Evolutionary conservation across 495 filamentous ascomycete genomes (phyloP).

Genomic region (Podospora anserina): DNA sequence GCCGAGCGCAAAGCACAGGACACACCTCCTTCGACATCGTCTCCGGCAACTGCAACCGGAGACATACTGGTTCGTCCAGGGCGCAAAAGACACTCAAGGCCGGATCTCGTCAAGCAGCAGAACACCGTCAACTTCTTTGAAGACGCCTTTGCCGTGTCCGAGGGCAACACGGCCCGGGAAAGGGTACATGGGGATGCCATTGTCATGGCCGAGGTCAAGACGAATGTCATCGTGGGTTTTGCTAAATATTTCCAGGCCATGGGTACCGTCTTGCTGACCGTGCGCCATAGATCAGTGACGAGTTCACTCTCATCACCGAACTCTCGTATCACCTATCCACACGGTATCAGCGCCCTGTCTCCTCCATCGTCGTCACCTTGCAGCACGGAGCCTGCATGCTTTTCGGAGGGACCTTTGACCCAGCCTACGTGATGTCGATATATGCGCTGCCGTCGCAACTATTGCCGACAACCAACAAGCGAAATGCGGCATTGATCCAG

Average conservation of each 20-base stretch:
- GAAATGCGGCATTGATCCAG: conserved; percentile 74
- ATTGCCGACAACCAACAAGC: conserved; percentile 73
- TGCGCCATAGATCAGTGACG: conserved; percentile 55
- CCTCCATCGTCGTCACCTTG: conserved; percentile 67
- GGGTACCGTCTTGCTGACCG: not conserved
- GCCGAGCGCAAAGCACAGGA: conserved; percentile 42
- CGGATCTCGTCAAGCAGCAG: conserved; percentile 39
- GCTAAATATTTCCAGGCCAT: conserved; percentile 3
- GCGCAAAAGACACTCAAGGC: conserved; percentile 28
- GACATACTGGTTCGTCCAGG: conserved; percentile 10
- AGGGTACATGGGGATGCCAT: conserved; percentile 62
- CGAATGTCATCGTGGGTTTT: conserved; percentile 73
- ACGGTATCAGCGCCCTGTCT: conserved; percentile 68
- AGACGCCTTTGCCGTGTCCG: conserved; percentile 42
- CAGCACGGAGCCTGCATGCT: conserved; percentile 72
- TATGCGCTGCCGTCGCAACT: conserved; percentile 65
- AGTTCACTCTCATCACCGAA: conserved; percentile 66
- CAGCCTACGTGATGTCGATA: conserved; percentile 77
- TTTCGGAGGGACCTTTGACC: conserved; percentile 70
- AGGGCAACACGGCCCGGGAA: conserved; percentile 49
- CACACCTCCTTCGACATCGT: conserved; percentile 37
- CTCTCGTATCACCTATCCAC: conserved; percentile 66
- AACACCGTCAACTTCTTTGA: conserved; percentile 46
- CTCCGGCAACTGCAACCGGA: conserved; percentile 22
- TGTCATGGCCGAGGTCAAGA: conserved; percentile 75